Evolutionary conservation across 2,329 filamentous ascomycete species (phyloP).

Genomic region (Colletotrichum destructivum): DNA sequence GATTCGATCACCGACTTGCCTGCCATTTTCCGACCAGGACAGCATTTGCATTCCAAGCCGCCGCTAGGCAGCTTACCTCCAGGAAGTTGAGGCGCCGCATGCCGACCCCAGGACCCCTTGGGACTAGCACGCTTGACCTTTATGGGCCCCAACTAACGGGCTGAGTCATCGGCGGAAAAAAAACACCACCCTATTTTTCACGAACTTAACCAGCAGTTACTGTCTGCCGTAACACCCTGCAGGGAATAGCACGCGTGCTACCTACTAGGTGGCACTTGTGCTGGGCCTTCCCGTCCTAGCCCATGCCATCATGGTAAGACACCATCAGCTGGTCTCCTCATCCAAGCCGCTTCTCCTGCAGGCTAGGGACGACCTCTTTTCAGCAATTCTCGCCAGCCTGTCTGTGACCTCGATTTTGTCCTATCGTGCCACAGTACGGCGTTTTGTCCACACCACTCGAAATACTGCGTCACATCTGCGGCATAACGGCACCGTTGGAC

Average conservation of each 20-base stretch:
- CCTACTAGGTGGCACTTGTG: slow-evolving; percentile 20
- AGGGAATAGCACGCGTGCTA: slow-evolving; percentile 5
- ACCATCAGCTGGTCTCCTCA: slow-evolving; percentile 38
- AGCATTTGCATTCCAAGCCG: not conserved
- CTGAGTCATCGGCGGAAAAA: too few relatives aligned
- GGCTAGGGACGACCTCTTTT: not conserved
- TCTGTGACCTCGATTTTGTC: slow-evolving; percentile 20
- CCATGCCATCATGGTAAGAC: slow-evolving; percentile 33
- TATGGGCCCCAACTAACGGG: too few relatives aligned
- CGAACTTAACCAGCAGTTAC: too few relatives aligned
- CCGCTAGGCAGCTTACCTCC: not conserved
- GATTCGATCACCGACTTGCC: not conserved
- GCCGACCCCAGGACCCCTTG: not conserved
- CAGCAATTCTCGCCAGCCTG: slow-evolving; percentile 8
- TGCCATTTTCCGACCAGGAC: not conserved
- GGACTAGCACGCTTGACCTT: not conserved
- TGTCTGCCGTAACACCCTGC: too few relatives aligned
- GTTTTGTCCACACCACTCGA: slow-evolving; percentile 11
- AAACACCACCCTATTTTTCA: too few relatives aligned
- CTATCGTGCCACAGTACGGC: slow-evolving; percentile 23
- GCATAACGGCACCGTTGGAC: slow-evolving; percentile 27
- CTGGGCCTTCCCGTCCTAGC: slow-evolving; percentile 23
- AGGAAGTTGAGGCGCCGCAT: slow-evolving; percentile 21
- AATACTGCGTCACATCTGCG: slow-evolving; percentile 28
- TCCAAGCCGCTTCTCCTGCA: slow-evolving; percentile 25